Percentiles rank a stretch among this genome's conserved stretches.
These are phyloP conservation scores for Emmonsiellopsis sp. DNA, from an alignment of 2,329 filamentous ascomycete genomes.

Conservation along the genomic window DNA sequence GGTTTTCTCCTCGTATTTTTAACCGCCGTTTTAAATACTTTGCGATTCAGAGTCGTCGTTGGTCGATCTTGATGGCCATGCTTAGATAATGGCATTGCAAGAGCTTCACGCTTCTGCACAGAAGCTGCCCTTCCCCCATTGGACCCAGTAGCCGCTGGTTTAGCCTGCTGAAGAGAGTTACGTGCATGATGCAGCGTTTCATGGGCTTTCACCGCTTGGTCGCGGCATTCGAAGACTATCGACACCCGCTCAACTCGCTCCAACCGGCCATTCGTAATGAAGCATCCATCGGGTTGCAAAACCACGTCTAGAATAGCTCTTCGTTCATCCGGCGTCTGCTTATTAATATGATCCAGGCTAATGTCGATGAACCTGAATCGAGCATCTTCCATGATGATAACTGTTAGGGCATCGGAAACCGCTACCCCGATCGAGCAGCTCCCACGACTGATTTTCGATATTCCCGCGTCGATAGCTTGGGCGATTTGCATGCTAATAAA, in stretches of 20 bases:
- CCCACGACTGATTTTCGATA: neutral
- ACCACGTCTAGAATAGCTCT: neutral
- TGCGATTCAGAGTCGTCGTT: neutral
- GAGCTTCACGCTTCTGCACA: no score
- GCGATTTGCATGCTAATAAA: neutral
- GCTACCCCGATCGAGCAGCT: neutral
- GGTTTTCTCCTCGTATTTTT: neutral
- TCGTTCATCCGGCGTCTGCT: neutral
- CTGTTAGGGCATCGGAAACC: neutral
- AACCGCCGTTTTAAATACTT: neutral
- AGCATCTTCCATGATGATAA: neutral
- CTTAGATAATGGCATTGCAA: no score
- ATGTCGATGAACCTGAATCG: constrained; percentile 4
- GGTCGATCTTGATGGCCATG: no score
- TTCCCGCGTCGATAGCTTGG: neutral
- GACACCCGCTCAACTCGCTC: neutral
- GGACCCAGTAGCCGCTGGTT: neutral
- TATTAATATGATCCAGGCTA: neutral
- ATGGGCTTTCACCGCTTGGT: neutral
- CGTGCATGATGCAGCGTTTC: neutral
- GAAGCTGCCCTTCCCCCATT: no score
- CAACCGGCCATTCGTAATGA: neutral
- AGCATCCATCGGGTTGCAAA: neutral
- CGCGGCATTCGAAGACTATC: neutral
- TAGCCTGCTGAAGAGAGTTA: neutral